Percentiles rank a stretch among this genome's conserved stretches.
phyloP scores from a whole-genome alignment of 805 yeast genomes.

The Candida palmyrensis region DNA sequence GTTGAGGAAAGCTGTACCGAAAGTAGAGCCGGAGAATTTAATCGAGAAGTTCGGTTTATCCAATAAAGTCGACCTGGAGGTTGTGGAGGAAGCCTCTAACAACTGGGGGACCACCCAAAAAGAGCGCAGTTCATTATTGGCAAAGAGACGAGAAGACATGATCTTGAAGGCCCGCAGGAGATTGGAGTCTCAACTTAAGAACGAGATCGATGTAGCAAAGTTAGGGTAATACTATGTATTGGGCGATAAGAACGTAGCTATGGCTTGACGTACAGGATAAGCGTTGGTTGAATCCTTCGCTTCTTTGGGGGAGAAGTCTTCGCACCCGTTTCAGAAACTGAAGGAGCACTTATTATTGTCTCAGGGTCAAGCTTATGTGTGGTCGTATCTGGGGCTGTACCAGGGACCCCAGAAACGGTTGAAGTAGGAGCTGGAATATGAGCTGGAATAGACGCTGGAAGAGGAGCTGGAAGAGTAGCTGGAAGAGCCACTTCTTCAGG shows the following conservation, averaged over 20 bases:
- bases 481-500: background rate
- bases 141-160: conserved; percentile 35
- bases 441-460: background rate
- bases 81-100: conserved; percentile 30
- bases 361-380: too few species aligned
- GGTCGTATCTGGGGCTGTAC: too few species aligned
- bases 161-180: conserved; percentile 40
- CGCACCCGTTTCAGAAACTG: background rate
- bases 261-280: conserved; percentile 5
- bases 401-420: too few species aligned
- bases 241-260: too few species aligned
- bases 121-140: conserved; percentile 16
- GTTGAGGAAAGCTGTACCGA: conserved; percentile 9
- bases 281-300: conserved; percentile 17
- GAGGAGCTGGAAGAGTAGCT: background rate
- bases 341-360: background rate
- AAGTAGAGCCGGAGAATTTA: conserved; percentile 21
- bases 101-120: conserved; percentile 20
- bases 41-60: conserved; percentile 42
- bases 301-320: background rate
- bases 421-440: too few species aligned
- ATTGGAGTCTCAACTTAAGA: conserved; percentile 37
- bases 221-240: too few species aligned
- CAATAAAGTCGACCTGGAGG: conserved; percentile 24
- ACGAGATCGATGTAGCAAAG: conserved; percentile 16